phyloP scores from a whole-genome alignment of 257 asterid species.

The Przewalskia tangutica region DNA sequence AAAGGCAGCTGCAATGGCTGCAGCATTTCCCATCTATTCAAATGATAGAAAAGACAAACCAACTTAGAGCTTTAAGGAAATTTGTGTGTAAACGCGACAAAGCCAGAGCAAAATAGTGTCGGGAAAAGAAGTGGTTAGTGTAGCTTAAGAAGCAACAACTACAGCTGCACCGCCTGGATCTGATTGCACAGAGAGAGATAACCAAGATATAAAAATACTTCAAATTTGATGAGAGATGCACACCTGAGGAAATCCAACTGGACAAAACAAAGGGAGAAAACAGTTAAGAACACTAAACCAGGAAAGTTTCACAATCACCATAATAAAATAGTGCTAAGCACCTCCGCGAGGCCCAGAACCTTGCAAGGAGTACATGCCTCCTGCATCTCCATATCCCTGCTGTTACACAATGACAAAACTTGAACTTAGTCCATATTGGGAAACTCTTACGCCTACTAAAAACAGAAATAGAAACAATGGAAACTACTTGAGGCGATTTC shows the following conservation, averaged over 20 bases:
- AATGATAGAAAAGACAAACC: neutral
- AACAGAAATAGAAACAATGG: slow-evolving; percentile 14
- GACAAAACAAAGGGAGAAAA: slow-evolving; percentile 4
- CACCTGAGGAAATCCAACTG: slow-evolving; percentile 97
- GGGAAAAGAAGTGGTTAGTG: neutral
- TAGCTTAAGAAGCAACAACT: neutral
- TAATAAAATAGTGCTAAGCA: slow-evolving; percentile 12
- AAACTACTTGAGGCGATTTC: slow-evolving; percentile 71
- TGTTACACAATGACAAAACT: slow-evolving; percentile 21
- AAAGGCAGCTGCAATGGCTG: slow-evolving; percentile 93
- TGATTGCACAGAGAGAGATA: neutral
- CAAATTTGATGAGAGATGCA: slow-evolving; percentile 11
- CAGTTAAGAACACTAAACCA: neutral
- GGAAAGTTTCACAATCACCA: neutral
- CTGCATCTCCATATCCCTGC: slow-evolving; percentile 68
- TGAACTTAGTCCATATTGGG: neutral
- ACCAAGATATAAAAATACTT: neutral
- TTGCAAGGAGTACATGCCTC: slow-evolving; percentile 27
- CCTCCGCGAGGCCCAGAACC: slow-evolving; percentile 40
- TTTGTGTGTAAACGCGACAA: neutral
- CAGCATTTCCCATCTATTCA: slow-evolving; percentile 77
- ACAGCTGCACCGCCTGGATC: neutral
- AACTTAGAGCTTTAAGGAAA: neutral
- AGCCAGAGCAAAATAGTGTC: neutral
- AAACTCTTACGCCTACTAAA: neutral